These are phyloP conservation scores for Mrakia blollopis DNA, from an alignment of 768 basidiomycete species.

Conservation along the genomic window DNA sequence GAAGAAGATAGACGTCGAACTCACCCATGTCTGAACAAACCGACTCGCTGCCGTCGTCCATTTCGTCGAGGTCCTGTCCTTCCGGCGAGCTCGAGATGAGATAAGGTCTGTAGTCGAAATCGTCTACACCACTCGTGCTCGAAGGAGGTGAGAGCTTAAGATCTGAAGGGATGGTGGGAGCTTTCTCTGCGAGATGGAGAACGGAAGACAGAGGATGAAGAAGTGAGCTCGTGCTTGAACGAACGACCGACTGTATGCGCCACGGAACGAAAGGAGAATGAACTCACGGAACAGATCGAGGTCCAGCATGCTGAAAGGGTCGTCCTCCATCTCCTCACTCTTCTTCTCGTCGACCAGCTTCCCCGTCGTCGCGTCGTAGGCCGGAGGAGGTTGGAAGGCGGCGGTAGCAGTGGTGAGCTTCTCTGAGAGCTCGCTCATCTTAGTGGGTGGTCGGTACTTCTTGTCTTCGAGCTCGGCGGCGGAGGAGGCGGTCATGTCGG, in stretches of 20 bases:
- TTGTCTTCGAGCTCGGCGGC: not conserved
- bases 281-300: not conserved
- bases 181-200: not conserved
- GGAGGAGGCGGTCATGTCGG: not conserved
- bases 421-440: not conserved
- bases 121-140: not conserved
- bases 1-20: not conserved
- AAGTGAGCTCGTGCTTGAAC: not conserved
- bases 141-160: not conserved
- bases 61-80: not conserved
- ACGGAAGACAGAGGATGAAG: not conserved
- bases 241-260: not conserved
- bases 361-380: not conserved
- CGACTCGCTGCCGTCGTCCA: not conserved
- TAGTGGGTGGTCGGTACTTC: not conserved
- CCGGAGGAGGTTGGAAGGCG: not conserved
- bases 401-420: not conserved
- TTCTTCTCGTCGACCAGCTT: not conserved
- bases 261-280: not conserved
- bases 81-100: not conserved
- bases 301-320: conserved; percentile 3
- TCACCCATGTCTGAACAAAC: conserved; percentile 4
- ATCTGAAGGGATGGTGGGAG: not conserved
- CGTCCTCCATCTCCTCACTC: not conserved
- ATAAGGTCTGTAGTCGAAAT: not conserved